Base-by-base conservation (phyloP, 495 filamentous ascomycete species). In the Chaetomium fimeti region DNA sequence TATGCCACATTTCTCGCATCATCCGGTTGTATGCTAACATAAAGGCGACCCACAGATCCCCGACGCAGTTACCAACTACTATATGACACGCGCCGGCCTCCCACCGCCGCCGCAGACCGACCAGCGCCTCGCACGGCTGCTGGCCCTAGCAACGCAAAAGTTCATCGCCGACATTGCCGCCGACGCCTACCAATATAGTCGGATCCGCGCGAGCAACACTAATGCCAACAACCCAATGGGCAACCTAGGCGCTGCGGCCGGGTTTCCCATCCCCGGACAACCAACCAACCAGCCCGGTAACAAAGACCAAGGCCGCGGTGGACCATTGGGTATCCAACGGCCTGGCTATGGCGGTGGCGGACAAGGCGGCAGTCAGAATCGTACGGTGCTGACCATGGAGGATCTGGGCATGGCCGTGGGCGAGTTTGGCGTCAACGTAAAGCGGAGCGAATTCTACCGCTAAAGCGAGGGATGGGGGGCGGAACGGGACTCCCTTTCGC, bases 301-400 rank as follows among this genome's bases (percentile, higher is more conserved):
- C 24, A 87, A 80, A 67, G 88, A 81, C 61, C 81, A 79, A 66
- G 84, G 68, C 71, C 83, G 82, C 74, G 83, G 79, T 22, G 84
- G 84, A 18, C 87, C 92, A 64, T 76, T 97, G 24, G 94, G 95
- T 6, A 92, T 93, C 65, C 92, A 94, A 79, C 77, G 94, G 57
- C 87, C 95, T 25, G 95, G 94, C 6, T 98, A 90, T 76, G 94
- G 92, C 13, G 93, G 92, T 68, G 94, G 93, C 66, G 94, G 93
- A 0, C 90, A 90, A 57, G 95, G 92, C 27, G 91, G 93, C 0
- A 89, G 89, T 48, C 91, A 94, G 77, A 94, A 93, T 47, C 84
- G 93, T 57, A 97, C 94, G 42, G 94, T 98, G 66, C 78, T 98
- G 63, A 98, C 95, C 7, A 98, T 98, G 94, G 94, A 98, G 79